Conservation (phyloP, 2,329 filamentous ascomycete genomes). For the Aspergillus flavus region DNA sequence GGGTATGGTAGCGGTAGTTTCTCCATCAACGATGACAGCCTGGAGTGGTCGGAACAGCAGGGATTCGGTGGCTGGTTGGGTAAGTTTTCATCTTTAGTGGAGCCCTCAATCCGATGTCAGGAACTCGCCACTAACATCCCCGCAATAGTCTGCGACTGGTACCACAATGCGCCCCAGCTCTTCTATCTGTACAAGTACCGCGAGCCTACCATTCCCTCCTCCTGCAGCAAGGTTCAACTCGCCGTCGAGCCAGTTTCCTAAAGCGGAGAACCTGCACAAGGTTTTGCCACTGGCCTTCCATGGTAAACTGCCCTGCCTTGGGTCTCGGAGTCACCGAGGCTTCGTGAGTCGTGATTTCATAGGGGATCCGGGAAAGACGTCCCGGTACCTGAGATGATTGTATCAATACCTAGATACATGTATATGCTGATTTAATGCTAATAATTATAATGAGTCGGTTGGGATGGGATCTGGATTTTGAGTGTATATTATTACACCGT, state of each 20-base stretch:
- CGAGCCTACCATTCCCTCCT: slow-evolving; percentile 28
- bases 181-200: slow-evolving; percentile 38
- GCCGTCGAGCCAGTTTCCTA: slow-evolving; percentile 27
- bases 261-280: slow-evolving; percentile 11
- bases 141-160: slow-evolving; percentile 43
- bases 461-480: background rate
- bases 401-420: slow-evolving; percentile 6
- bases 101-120: background rate
- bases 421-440: slow-evolving; percentile 3
- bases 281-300: slow-evolving; percentile 15
- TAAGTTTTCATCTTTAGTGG: slow-evolving; percentile 25
- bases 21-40: slow-evolving; percentile 27
- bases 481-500: background rate
- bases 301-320: background rate
- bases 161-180: slow-evolving; percentile 42
- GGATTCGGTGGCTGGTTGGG: slow-evolving; percentile 45
- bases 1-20: slow-evolving; percentile 36
- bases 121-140: slow-evolving; percentile 9
- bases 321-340: background rate
- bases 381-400: slow-evolving; percentile 3
- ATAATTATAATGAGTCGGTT: background rate
- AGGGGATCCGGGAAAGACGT: slow-evolving; percentile 5
- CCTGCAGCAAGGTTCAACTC: slow-evolving; percentile 39
- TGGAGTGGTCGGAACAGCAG: slow-evolving; percentile 32
- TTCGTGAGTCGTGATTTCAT: slow-evolving; percentile 17